Conservation (phyloP, 441 rosid genomes). For the Corymbia citriodora region DNA sequence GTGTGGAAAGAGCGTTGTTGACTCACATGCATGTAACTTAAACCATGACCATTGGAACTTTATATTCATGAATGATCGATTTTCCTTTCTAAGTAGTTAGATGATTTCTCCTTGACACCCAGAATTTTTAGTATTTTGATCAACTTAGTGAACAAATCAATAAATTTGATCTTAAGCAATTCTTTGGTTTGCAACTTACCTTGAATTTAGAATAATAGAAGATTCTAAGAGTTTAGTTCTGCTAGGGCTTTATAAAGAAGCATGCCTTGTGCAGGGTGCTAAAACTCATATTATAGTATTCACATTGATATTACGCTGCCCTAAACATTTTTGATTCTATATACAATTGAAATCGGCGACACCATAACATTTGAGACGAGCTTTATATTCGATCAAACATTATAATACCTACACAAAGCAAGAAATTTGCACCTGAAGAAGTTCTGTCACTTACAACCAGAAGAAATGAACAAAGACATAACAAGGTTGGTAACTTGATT, state of each 20-base stretch:
- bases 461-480: not conserved
- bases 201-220: not conserved
- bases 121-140: not conserved
- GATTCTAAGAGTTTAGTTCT: not conserved
- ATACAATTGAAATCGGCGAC: not conserved
- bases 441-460: not conserved
- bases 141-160: not conserved
- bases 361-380: not conserved
- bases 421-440: not conserved
- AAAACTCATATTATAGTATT: not conserved
- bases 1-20: rapidly evolving
- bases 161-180: not conserved
- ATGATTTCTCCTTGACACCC: not conserved
- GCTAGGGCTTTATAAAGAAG: not conserved
- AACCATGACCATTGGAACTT: not conserved
- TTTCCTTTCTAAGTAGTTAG: not conserved
- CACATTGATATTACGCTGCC: not conserved
- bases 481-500: not conserved
- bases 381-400: not conserved
- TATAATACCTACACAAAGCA: not conserved
- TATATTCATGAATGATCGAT: not conserved
- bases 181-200: not conserved
- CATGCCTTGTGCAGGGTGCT: not conserved
- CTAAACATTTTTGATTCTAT: not conserved
- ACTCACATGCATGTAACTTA: not conserved